Evolutionary conservation across 2,329 filamentous ascomycete species (phyloP).

Genomic region (Corinectria fuckeliana): DNA sequence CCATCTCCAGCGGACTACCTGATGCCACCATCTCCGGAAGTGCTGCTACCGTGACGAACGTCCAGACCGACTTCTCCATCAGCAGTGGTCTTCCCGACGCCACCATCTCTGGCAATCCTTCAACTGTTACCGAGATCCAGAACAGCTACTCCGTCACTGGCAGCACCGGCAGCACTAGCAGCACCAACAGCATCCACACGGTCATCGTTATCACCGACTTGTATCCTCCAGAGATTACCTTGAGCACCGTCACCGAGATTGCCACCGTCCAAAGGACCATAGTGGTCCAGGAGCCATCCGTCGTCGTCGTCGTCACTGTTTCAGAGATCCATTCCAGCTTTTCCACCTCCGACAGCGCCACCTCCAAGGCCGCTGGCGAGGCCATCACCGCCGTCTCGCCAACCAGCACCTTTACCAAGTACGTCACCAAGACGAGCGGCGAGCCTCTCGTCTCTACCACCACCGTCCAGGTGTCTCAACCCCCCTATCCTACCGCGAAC

Average conservation of each 20-base stretch:
- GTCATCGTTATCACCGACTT: constrained; percentile 43
- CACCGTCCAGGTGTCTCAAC: constrained; percentile 40
- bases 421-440: constrained; percentile 42
- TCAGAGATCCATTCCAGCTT: constrained; percentile 17
- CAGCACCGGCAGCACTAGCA: too few relatives aligned
- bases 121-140: constrained; percentile 39
- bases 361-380: constrained; percentile 31
- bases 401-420: constrained; percentile 40
- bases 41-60: constrained; percentile 39
- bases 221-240: constrained; percentile 24
- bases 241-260: constrained; percentile 37
- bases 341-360: neutral
- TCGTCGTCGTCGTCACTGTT: constrained; percentile 36
- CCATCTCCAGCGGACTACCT: constrained; percentile 27
- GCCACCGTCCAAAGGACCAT: constrained; percentile 37
- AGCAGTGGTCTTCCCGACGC: constrained; percentile 41
- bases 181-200: constrained; percentile 27
- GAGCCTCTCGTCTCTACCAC: constrained; percentile 39
- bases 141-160: constrained; percentile 27
- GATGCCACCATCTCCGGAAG: constrained; percentile 35
- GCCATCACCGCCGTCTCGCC: constrained; percentile 29
- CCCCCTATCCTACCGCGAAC: constrained; percentile 41
- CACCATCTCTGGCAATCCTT: constrained; percentile 42
- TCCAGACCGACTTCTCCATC: constrained; percentile 36
- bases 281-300: constrained; percentile 30